These are phyloP conservation scores for Arctium lappa DNA, from an alignment of 129 eudicot genomes.

Conservation along the genomic window DNA sequence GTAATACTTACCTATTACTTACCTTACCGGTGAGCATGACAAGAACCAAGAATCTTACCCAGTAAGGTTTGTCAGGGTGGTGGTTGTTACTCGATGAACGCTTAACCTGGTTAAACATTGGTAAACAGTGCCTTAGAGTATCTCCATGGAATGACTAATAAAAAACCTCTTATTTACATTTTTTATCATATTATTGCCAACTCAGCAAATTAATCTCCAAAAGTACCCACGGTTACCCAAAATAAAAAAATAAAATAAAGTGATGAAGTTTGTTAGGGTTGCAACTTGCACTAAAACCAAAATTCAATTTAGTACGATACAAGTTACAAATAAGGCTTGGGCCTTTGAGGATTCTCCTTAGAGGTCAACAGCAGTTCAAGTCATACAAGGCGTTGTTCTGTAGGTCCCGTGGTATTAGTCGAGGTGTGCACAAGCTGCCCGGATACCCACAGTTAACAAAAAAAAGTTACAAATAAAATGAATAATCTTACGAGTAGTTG, in stretches of 20 bases:
- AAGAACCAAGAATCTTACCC: not conserved
- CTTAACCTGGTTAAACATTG: not conserved
- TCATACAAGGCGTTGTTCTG: too few relatives aligned
- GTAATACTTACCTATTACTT: too few relatives aligned
- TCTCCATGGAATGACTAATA: not conserved
- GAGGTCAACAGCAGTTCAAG: not conserved
- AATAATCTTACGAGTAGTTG: not conserved
- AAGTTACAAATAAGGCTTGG: not conserved
- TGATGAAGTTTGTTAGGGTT: not conserved
- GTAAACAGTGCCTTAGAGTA: too few relatives aligned
- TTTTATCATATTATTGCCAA: not conserved
- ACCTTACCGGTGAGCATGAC: not conserved
- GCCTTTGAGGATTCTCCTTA: not conserved
- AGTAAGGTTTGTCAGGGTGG: not conserved
- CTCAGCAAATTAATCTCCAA: not conserved
- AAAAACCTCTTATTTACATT: too few relatives aligned
- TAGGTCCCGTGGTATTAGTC: not conserved
- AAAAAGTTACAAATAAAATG: not conserved
- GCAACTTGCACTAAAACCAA: not conserved
- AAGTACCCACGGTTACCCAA: not conserved
- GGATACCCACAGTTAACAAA: not conserved
- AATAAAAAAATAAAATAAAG: not conserved
- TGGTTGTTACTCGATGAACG: not conserved
- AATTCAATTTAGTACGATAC: too few relatives aligned
- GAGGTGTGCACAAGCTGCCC: not conserved